A percentile compares a stretch with the other conserved stretches of the same genome.
Conservation (phyloP, 1,284 basidiomycete species). For the Paramarasmius palmivorus region DNA sequence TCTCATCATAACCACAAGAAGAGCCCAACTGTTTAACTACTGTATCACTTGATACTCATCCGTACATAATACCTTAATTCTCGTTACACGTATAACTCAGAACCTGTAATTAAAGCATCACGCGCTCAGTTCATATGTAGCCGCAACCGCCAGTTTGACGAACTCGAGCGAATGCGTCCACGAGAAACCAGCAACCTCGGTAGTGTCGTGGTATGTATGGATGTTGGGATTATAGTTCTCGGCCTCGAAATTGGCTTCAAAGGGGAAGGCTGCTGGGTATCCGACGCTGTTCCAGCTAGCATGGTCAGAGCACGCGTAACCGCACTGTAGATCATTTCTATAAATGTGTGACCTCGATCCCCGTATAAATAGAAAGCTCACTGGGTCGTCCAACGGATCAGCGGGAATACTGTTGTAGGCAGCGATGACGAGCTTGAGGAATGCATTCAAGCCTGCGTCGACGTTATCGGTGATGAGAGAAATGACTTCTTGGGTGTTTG, state of each 20-base stretch:
- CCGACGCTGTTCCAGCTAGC: slow-evolving; percentile 9
- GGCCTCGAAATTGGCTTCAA: slow-evolving; percentile 19
- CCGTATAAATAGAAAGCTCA: slow-evolving; percentile 18
- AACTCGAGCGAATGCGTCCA: slow-evolving; percentile 45
- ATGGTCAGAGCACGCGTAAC: slow-evolving; percentile 15
- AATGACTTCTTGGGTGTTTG: neutral
- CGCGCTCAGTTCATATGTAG: slow-evolving; percentile 32
- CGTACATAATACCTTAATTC: too few species aligned
- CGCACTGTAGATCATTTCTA: slow-evolving; percentile 4
- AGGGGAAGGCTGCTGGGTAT: slow-evolving; percentile 26
- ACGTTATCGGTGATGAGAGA: neutral
- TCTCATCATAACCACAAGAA: too few species aligned
- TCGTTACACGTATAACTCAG: too few species aligned
- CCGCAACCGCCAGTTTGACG: slow-evolving; percentile 49
- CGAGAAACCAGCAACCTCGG: slow-evolving; percentile 40
- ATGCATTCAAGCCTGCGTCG: neutral
- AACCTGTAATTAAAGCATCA: too few species aligned
- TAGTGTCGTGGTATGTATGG: slow-evolving; percentile 46
- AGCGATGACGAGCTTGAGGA: neutral
- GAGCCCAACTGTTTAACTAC: too few species aligned
- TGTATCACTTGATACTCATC: too few species aligned
- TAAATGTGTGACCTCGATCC: too few species aligned
- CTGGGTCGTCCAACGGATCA: slow-evolving; percentile 16
- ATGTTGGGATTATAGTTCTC: slow-evolving; percentile 36
- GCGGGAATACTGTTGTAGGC: neutral